These are phyloP conservation scores for Sphagnum fallax DNA, from an alignment of 228 moss, liverwort and hornwort genomes.

Conservation along the genomic window DNA sequence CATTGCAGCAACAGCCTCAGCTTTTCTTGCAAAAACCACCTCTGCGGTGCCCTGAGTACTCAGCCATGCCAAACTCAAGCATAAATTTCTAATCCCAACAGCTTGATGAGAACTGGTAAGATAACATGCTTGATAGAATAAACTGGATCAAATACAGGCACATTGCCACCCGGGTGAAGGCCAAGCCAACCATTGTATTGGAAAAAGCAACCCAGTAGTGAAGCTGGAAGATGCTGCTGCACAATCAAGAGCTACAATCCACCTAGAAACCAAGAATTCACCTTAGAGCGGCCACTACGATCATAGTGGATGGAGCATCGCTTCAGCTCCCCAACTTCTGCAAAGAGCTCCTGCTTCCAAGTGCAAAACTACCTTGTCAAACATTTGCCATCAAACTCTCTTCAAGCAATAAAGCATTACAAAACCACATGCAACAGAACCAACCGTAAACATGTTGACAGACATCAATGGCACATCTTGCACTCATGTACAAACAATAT, in stretches of 20 bases:
- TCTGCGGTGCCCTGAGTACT: slow-evolving; percentile 73
- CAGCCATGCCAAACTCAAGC: neutral
- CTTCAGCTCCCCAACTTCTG: slow-evolving; percentile 93
- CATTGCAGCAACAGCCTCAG: slow-evolving; percentile 76
- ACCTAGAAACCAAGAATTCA: slow-evolving; percentile 4
- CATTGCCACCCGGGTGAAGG: no score
- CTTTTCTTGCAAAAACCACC: slow-evolving; percentile 83
- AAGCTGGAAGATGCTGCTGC: neutral
- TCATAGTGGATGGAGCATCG: slow-evolving; percentile 89
- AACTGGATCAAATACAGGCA: no score
- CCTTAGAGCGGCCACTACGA: slow-evolving; percentile 86
- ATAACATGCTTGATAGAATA: no score
- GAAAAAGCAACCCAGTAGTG: neutral
- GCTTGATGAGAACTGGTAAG: no score
- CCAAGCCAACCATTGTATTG: neutral
- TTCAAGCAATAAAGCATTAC: no score
- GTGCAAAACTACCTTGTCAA: neutral
- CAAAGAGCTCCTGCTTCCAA: slow-evolving; percentile 65
- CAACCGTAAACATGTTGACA: no score
- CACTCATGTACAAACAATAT: no score
- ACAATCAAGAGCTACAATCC: neutral
- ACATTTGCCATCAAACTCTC: no score
- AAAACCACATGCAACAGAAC: no score
- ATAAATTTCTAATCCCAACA: neutral
- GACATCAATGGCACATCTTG: no score